Conservation (phyloP, 2,329 filamentous ascomycete species). For the Exophiala sideris region DNA sequence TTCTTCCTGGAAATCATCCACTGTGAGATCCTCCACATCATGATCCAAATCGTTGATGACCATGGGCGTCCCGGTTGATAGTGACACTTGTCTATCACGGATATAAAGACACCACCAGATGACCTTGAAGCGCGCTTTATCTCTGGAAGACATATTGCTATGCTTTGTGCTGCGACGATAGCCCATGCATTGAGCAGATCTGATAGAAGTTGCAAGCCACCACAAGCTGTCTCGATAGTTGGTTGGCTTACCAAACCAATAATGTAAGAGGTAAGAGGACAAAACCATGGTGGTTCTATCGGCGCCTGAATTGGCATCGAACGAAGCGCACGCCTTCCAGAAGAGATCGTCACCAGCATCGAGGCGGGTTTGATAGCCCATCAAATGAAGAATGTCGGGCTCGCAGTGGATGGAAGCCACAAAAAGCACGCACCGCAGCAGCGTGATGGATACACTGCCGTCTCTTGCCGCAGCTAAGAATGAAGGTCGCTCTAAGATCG, state of each 20-base stretch:
- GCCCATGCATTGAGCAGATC: constrained; percentile 5
- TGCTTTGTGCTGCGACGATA: constrained; percentile 3
- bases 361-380: constrained; percentile 4
- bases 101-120: constrained; percentile 9
- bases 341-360: constrained; percentile 10
- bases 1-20: constrained; percentile 12
- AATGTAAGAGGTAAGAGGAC: constrained; percentile 6
- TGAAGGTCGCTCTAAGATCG: neutral
- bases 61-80: constrained; percentile 2
- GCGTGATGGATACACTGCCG: neutral
- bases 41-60: constrained; percentile 13
- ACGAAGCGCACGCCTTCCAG: neutral
- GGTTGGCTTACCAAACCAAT: constrained; percentile 3
- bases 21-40: constrained; percentile 7
- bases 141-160: neutral
- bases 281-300: constrained; percentile 4
- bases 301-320: neutral
- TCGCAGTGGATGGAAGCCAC: constrained; percentile 10
- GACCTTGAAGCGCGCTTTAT: constrained; percentile 4
- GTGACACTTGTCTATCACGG: constrained; percentile 7
- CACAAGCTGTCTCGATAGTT: constrained; percentile 4
- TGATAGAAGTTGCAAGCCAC: constrained; percentile 2
- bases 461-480: neutral
- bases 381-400: neutral
- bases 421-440: constrained; percentile 4